phyloP scores from a whole-genome alignment of 2,329 filamentous ascomycete species.

The Aspergillus persii region DNA sequence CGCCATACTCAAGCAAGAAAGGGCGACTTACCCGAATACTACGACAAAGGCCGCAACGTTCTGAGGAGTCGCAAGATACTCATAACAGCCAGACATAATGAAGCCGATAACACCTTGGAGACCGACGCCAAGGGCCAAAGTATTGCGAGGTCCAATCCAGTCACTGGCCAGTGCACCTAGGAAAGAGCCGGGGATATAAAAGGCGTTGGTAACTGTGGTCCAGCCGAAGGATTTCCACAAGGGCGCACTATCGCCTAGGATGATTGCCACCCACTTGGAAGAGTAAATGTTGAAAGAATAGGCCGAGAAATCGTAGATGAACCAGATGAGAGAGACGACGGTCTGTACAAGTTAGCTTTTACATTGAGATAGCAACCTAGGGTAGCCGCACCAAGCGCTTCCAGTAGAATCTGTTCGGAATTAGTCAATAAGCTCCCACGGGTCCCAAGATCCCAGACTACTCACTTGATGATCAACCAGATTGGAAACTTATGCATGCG shows the following conservation, averaged over 20 bases:
- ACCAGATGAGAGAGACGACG: conserved; percentile 75
- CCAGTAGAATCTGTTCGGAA: conserved; percentile 63
- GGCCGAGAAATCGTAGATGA: conserved; percentile 79
- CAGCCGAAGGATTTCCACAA: conserved; percentile 81
- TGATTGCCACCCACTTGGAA: conserved; percentile 56
- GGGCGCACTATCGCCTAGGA: conserved; percentile 60
- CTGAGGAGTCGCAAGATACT: conserved; percentile 61
- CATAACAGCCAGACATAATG: conserved; percentile 81
- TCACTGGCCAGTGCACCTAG: conserved; percentile 75
- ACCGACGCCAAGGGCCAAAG: conserved; percentile 67
- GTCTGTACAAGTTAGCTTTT: conserved; percentile 29
- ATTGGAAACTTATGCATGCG: conserved; percentile 63
- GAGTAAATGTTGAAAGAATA: conserved; percentile 89
- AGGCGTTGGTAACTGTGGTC: conserved; percentile 84
- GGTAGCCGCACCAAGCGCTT: conserved; percentile 55
- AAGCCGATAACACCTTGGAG: conserved; percentile 78
- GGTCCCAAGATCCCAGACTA: conserved; percentile 40
- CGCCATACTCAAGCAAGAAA: not conserved
- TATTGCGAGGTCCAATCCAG: conserved; percentile 72
- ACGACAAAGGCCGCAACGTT: conserved; percentile 75
- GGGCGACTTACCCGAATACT: conserved; percentile 59
- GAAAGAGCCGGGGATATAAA: conserved; percentile 81
- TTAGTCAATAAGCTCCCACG: conserved; percentile 20
- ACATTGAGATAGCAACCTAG: not conserved
- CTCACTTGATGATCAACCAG: conserved; percentile 49